Conservation (phyloP, 257 asterid genomes). For the Nicotiana attenuata region DNA sequence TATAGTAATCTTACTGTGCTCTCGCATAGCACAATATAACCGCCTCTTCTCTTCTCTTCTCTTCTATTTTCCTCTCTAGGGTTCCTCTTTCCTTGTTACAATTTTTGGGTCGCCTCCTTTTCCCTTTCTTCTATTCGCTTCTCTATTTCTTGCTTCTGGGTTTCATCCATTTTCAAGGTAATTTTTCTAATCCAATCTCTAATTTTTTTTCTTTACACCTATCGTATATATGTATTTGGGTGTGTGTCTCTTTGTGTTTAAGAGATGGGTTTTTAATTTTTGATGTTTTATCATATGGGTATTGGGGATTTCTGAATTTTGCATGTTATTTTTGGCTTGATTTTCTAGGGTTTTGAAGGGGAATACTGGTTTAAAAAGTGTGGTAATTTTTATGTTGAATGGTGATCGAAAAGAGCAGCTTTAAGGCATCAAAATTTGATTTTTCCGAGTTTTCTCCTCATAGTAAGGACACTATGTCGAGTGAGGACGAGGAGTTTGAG, state of each 20-base stretch:
- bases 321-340: background rate
- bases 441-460: slow-evolving; percentile 56
- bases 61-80: slow-evolving; percentile 20
- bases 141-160: background rate
- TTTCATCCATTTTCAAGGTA: background rate
- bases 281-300: background rate
- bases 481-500: slow-evolving; percentile 72
- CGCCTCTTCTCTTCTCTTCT: background rate
- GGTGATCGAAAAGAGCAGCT: slow-evolving; percentile 93
- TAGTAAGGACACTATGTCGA: slow-evolving; percentile 60
- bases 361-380: background rate
- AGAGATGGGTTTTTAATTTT: background rate
- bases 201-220: background rate
- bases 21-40: slow-evolving; percentile 15
- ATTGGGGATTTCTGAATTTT: background rate
- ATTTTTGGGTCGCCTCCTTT: background rate
- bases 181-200: background rate
- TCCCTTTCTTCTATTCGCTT: background rate
- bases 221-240: background rate
- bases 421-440: slow-evolving; percentile 46
- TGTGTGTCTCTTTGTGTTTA: background rate
- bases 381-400: slow-evolving; percentile 48
- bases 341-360: slow-evolving; percentile 13
- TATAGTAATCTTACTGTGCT: background rate
- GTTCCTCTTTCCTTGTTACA: background rate